A percentile compares a stretch with the other conserved stretches of the same genome.
Evolutionary conservation across 352 stramenopile species (phyloP).

Genomic region (Globisporangium orthogonon): DNA sequence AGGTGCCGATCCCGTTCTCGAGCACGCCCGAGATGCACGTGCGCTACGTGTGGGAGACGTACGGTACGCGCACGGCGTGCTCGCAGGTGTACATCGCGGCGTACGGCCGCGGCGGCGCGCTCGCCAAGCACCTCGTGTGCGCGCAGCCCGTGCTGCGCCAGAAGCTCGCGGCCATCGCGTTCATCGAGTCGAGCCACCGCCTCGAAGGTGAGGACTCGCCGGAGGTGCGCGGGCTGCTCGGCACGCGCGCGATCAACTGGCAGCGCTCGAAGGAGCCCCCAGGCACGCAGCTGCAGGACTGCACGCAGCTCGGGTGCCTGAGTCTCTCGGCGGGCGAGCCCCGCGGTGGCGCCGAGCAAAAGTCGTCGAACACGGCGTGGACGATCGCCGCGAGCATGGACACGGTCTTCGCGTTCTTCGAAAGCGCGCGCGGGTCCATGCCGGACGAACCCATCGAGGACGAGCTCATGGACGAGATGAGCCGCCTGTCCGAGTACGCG

Average conservation of each 20-base stretch:
- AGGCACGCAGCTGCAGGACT: slow-evolving; percentile 64
- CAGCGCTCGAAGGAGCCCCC: slow-evolving; percentile 64
- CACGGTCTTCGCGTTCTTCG: slow-evolving; percentile 83
- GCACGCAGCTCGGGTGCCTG: slow-evolving; percentile 62
- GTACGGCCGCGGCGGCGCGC: slow-evolving; percentile 59
- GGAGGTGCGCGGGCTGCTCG: slow-evolving; percentile 57
- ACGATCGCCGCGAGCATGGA: slow-evolving; percentile 81
- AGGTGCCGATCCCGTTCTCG: slow-evolving; percentile 71
- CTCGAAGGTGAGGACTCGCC: slow-evolving; percentile 56
- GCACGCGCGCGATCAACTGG: slow-evolving; percentile 78
- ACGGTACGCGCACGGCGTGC: slow-evolving; percentile 56
- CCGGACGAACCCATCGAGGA: slow-evolving; percentile 64
- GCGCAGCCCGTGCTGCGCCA: slow-evolving; percentile 53
- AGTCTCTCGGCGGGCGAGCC: slow-evolving; percentile 74
- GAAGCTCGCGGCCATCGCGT: slow-evolving; percentile 68
- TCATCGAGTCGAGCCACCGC: slow-evolving; percentile 80
- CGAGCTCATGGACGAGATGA: slow-evolving; percentile 79
- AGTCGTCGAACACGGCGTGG: slow-evolving; percentile 76
- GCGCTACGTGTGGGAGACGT: slow-evolving; percentile 80
- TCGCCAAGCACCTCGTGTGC: slow-evolving; percentile 73
- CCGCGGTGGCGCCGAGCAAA: slow-evolving; percentile 42
- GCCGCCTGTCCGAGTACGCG: slow-evolving; percentile 60
- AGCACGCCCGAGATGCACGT: slow-evolving; percentile 76
- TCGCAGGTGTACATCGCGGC: slow-evolving; percentile 77
- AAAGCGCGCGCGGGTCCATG: slow-evolving; percentile 73